These are phyloP conservation scores for Penicillium sp. DNA, from an alignment of 2,329 filamentous ascomycete species.

Conservation along the genomic window DNA sequence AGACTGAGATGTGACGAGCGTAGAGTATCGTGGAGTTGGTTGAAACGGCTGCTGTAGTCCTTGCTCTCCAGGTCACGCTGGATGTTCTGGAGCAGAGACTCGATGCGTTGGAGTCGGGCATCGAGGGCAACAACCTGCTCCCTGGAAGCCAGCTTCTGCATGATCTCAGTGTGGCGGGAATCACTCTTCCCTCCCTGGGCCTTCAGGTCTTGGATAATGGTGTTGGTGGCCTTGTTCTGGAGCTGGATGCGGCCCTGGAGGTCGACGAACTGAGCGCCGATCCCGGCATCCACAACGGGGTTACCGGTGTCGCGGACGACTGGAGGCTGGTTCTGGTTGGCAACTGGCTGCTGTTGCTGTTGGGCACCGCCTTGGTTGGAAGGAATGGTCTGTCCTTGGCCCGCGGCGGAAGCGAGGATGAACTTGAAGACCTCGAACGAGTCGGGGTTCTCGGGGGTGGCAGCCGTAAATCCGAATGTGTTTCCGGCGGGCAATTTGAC, in stretches of 20 bases:
- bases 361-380: constrained; percentile 19
- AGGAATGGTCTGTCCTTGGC: constrained; percentile 21
- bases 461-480: constrained; percentile 82
- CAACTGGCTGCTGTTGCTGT: constrained; percentile 21
- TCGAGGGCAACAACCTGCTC: constrained; percentile 47
- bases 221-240: constrained; percentile 62
- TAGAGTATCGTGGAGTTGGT: constrained; percentile 56
- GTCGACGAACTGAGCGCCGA: constrained; percentile 71
- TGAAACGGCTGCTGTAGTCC: constrained; percentile 59
- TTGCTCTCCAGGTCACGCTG: constrained; percentile 58
- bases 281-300: constrained; percentile 37
- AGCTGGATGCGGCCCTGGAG: constrained; percentile 77
- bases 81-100: constrained; percentile 53
- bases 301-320: constrained; percentile 42
- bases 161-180: constrained; percentile 56
- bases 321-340: constrained; percentile 25
- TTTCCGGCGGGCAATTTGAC: constrained; percentile 78
- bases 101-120: constrained; percentile 55
- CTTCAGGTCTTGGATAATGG: constrained; percentile 56
- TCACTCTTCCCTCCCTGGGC: constrained; percentile 55
- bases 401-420: constrained; percentile 63
- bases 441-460: constrained; percentile 87
- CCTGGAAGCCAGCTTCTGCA: constrained; percentile 38
- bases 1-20: constrained; percentile 57
- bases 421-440: constrained; percentile 94